Percentiles rank a stretch among this genome's conserved stretches.
Evolutionary conservation across 169 alveolate genomes (phyloP).

Genomic region (Ichthyophthirius multifiliis): DNA sequence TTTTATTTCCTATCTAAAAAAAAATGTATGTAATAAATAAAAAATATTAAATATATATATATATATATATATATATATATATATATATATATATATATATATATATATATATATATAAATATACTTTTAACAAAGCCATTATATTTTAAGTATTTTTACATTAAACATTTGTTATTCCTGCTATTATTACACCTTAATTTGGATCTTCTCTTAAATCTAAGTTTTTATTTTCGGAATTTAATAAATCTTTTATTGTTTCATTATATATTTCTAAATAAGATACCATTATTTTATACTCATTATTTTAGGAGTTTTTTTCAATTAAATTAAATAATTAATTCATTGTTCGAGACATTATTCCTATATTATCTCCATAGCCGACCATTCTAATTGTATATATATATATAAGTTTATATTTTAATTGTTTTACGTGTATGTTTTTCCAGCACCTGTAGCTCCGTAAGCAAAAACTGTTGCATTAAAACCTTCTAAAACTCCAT

Average conservation of each 20-base stretch:
- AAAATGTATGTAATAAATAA: constrained; percentile 35
- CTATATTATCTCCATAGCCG: constrained; percentile 88
- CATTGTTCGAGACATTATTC: not conserved
- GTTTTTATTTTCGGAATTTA: constrained; percentile 58
- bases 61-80: constrained; percentile 87
- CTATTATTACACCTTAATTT: constrained; percentile 85
- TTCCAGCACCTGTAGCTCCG: constrained; percentile 99
- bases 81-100: constrained; percentile 63
- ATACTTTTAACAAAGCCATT: constrained; percentile 83
- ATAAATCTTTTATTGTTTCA: constrained; percentile 88
- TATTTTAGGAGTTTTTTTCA: not conserved
- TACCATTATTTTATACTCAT: constrained; percentile 44
- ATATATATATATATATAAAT: not conserved
- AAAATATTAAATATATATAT: no score
- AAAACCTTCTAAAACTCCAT: constrained; percentile 90
- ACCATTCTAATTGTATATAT: constrained; percentile 77
- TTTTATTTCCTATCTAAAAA: constrained; percentile 79
- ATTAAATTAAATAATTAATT: not conserved
- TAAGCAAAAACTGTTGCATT: constrained; percentile 96
- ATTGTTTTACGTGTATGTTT: constrained; percentile 89
- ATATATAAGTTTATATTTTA: not conserved
- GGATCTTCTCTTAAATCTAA: constrained; percentile 94
- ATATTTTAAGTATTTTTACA: constrained; percentile 66
- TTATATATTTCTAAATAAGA: constrained; percentile 83
- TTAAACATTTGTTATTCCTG: constrained; percentile 82